Evolutionary conservation across 1,284 basidiomycete species (phyloP).

Genomic region (Dichomitus squalens): DNA sequence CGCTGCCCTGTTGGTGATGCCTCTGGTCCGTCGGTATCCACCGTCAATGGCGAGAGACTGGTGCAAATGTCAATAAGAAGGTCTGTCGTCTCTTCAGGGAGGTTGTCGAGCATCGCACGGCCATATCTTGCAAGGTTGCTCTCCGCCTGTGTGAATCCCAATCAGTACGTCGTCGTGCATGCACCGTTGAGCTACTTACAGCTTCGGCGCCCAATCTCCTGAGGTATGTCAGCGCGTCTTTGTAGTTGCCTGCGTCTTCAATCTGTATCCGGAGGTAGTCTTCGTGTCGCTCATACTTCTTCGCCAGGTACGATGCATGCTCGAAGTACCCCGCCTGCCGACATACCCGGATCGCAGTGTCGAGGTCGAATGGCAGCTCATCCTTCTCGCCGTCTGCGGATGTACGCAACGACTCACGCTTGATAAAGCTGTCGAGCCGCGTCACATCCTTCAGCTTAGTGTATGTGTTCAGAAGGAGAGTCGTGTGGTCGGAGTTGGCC

Average conservation of each 20-base stretch:
- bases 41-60: conserved; percentile 54
- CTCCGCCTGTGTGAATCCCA: conserved; percentile 57
- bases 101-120: conserved; percentile 77
- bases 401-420: conserved; percentile 65
- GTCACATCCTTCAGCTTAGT: conserved; percentile 94
- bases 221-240: conserved; percentile 83
- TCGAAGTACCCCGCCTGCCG: conserved; percentile 95
- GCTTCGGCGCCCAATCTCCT: conserved; percentile 76
- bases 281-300: conserved; percentile 88
- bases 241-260: conserved; percentile 86
- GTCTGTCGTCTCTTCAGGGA: conserved; percentile 88
- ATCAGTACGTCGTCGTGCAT: not conserved
- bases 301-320: conserved; percentile 93
- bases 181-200: conserved; percentile 48
- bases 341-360: conserved; percentile 96
- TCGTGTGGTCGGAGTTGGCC: conserved; percentile 97
- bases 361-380: conserved; percentile 93
- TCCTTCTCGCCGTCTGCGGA: conserved; percentile 39
- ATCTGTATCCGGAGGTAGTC: conserved; percentile 95
- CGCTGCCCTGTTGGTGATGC: conserved; percentile 30
- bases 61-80: conserved; percentile 93
- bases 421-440: conserved; percentile 91
- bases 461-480: conserved; percentile 93
- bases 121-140: conserved; percentile 85
- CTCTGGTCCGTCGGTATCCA: conserved; percentile 45